Percentiles rank a stretch among this genome's conserved stretches.
Conservation (phyloP, 371 early-diverging fungal species). For the Syncephalis plumigaleata region DNA sequence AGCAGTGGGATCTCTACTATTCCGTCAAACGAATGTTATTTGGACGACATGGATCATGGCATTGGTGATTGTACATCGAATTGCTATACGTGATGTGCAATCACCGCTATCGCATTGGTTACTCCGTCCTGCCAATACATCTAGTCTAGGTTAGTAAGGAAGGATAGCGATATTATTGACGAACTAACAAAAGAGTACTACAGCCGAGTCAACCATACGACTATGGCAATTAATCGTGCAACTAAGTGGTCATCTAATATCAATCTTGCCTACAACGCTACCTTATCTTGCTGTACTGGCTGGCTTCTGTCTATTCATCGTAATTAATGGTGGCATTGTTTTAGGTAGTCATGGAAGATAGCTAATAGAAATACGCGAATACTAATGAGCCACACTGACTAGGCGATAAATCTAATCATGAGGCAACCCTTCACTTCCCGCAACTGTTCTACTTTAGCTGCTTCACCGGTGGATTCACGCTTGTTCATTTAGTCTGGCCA, state of each 20-base stretch:
- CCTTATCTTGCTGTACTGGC: conserved; percentile 21
- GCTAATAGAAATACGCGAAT: background rate
- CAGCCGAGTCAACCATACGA: background rate
- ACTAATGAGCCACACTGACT: background rate
- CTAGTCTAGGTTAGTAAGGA: conserved; percentile 1
- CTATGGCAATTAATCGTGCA: background rate
- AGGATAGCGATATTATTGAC: background rate
- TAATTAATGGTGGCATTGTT: conserved; percentile 74
- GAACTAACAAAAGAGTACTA: background rate
- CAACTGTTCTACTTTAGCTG: conserved; percentile 75
- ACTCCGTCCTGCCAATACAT: conserved; percentile 4
- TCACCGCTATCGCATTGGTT: conserved; percentile 2
- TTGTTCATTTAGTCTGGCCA: no score
- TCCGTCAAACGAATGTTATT: conserved; percentile 85
- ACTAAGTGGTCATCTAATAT: conserved; percentile 2
- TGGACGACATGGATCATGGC: conserved; percentile 51
- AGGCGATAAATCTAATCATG: conserved; percentile 80
- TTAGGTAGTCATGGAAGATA: conserved; percentile 24
- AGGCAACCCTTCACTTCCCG: conserved; percentile 60
- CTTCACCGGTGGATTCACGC: conserved; percentile 29
- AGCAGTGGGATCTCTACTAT: conserved; percentile 35
- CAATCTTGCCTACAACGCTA: background rate
- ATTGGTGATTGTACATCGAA: conserved; percentile 11
- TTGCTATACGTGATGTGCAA: background rate
- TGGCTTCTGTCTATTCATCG: conserved; percentile 44